Evolutionary conservation across 139 green algal species (phyloP).

Genomic region (Volvox africanus): DNA sequence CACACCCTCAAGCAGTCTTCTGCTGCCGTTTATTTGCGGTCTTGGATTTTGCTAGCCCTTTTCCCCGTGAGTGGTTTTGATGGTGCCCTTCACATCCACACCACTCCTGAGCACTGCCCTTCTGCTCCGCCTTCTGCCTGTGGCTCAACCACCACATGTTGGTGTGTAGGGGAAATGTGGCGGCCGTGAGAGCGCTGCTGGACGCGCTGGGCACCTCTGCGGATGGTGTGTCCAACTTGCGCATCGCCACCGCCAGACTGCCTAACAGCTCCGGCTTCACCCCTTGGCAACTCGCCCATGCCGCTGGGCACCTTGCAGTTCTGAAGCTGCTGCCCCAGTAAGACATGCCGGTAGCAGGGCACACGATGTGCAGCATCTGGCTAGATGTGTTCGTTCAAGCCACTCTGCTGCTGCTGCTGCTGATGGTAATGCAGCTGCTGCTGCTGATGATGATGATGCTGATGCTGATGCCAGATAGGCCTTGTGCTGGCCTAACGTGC

Average conservation of each 20-base stretch:
- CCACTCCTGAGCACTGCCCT: too few relatives aligned
- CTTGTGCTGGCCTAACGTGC: too few relatives aligned
- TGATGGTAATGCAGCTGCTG: background rate
- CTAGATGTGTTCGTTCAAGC: background rate
- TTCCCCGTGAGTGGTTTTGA: background rate
- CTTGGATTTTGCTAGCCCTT: background rate
- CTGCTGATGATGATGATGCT: background rate
- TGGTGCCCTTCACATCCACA: background rate
- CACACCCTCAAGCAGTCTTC: too few relatives aligned
- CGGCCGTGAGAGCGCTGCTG: background rate
- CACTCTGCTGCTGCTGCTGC: background rate
- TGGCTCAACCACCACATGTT: background rate
- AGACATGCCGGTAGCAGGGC: too few relatives aligned
- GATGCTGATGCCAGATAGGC: background rate
- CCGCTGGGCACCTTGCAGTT: constrained; percentile 4
- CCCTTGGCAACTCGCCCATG: constrained; percentile 13
- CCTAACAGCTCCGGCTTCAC: background rate
- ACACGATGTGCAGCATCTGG: too few relatives aligned
- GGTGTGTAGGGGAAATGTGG: background rate
- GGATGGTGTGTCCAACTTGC: background rate
- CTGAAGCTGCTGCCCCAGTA: background rate
- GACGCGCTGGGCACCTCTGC: background rate
- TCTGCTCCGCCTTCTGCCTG: background rate
- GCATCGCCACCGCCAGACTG: background rate
- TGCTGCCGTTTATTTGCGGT: too few relatives aligned